Evolutionary conservation across 139 green algal genomes (phyloP), one percentile per base, ranked within the genome.

Genomic region (Haematococcus lacustris): DNA sequence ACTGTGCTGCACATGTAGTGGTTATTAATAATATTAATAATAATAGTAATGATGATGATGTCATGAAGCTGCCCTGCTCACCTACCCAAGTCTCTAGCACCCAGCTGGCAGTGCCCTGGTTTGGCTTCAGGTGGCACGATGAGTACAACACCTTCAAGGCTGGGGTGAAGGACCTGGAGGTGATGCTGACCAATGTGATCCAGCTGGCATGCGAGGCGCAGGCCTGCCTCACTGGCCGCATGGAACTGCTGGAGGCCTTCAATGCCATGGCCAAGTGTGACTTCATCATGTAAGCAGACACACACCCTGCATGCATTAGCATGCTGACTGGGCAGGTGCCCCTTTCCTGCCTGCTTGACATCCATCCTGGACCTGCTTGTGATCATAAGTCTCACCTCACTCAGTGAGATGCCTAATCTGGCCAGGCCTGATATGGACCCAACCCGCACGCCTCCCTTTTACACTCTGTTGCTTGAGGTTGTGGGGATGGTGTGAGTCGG

Each of bases 121-220:
- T 69, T 4, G 33, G 3, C 0, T 68, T 34, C 73, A 87, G 82
- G 40, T 96, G 91, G 91, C 88, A 93, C 71, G 91, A 97, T 75
- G 90, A 97, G 78, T 97, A 91, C 88, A 92, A 91, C 68, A 70
- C 73, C 7, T 97, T 97, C 82, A 97, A 93, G 81, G 70, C 59
- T 37, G 88, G 87, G n/a, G 86, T 94, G 25, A 92, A 92, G 78
- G 89, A 69, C 60, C 59, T 76, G 32, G 67, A 72, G 67, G 67
- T 92, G 30, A 91, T 92, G 89, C 75, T 94, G 41, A 82, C 82
- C 64, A 92, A 92, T 38, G 82, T 91, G 41, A 88, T 92, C 71
- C 71, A 89, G 75, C 73, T 86, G n/a, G 89, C 85, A 0, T 82
- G 88, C 51, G 87, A 91, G 47, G 82, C 75, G 26, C 60, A 76